Evolutionary conservation across 75 land plant genomes (phyloP).

Genomic region (Pinus tabuliformis): DNA sequence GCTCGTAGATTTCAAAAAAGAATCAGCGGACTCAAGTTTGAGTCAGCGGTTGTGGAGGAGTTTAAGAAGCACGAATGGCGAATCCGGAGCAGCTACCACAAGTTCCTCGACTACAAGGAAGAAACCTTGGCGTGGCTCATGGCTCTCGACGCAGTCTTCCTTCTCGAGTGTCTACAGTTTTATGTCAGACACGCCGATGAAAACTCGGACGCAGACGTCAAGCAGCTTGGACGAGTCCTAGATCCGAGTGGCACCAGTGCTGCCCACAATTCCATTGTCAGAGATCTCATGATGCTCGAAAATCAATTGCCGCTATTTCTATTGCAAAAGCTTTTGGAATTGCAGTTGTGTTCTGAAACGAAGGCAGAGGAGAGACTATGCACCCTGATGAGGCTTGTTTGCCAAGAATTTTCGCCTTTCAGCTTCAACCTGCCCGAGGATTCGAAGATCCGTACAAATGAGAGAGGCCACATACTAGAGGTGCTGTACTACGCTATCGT

Average conservation of each 20-base stretch:
- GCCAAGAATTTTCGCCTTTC: not conserved
- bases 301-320: not conserved
- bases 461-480: not conserved
- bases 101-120: not conserved
- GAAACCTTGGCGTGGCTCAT: not conserved
- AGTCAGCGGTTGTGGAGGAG: not conserved
- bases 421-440: not conserved
- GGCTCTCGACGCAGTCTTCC: not conserved
- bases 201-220: not conserved
- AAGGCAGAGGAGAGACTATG: not conserved
- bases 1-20: conserved; percentile 3
- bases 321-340: not conserved
- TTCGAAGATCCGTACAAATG: not conserved
- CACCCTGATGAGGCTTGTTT: not conserved
- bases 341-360: not conserved
- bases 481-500: not conserved
- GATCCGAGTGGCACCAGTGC: not conserved
- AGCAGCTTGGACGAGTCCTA: not conserved
- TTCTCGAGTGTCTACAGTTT: not conserved
- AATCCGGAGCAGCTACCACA: not conserved
- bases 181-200: not conserved
- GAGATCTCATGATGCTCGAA: not conserved
- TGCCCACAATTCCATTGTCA: not conserved
- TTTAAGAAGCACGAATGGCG: not conserved
- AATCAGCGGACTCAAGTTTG: not conserved